Evolutionary conservation across 2,329 filamentous ascomycete genomes (phyloP).

Genomic region (Ceratocystis cubensis): DNA sequence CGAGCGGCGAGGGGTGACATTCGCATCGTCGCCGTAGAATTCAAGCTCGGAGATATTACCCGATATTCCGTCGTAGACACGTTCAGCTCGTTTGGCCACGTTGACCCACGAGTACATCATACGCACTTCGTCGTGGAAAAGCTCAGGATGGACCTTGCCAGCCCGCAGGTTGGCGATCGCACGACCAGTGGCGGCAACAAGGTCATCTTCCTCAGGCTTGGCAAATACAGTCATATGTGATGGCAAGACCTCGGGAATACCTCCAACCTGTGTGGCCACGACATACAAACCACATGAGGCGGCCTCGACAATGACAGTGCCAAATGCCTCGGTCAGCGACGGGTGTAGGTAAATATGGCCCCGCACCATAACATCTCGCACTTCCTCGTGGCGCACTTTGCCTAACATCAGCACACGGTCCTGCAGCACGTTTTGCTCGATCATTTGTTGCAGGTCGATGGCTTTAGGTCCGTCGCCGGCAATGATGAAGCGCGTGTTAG

Average conservation of each 20-base stretch:
- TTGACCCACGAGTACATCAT: slow-evolving; percentile 99
- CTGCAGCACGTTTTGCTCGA: slow-evolving; percentile 87
- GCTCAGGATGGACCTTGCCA: slow-evolving; percentile 78
- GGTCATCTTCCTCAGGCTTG: slow-evolving; percentile 88
- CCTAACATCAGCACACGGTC: slow-evolving; percentile 89
- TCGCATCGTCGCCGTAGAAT: slow-evolving; percentile 53
- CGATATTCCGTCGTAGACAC: slow-evolving; percentile 87
- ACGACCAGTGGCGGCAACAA: slow-evolving; percentile 76
- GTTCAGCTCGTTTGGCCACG: slow-evolving; percentile 82
- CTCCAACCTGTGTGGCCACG: slow-evolving; percentile 90
- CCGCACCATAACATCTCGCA: slow-evolving; percentile 91
- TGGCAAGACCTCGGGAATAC: slow-evolving; percentile 90
- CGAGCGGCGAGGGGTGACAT: slow-evolving; percentile 51
- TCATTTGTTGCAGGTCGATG: slow-evolving; percentile 96
- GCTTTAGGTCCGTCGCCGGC: slow-evolving; percentile 91
- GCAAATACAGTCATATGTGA: slow-evolving; percentile 97
- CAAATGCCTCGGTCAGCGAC: slow-evolving; percentile 89
- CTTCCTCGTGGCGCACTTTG: slow-evolving; percentile 86
- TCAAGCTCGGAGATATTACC: slow-evolving; percentile 75
- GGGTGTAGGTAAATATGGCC: slow-evolving; percentile 96
- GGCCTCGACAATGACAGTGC: slow-evolving; percentile 94
- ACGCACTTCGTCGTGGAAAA: slow-evolving; percentile 92
- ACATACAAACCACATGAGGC: slow-evolving; percentile 93
- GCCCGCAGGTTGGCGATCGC: slow-evolving; percentile 78
- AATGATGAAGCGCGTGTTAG: slow-evolving; percentile 93